Base-by-base conservation (phyloP, 495 filamentous ascomycete species). In the Staphylotrichum tortipilum region DNA sequence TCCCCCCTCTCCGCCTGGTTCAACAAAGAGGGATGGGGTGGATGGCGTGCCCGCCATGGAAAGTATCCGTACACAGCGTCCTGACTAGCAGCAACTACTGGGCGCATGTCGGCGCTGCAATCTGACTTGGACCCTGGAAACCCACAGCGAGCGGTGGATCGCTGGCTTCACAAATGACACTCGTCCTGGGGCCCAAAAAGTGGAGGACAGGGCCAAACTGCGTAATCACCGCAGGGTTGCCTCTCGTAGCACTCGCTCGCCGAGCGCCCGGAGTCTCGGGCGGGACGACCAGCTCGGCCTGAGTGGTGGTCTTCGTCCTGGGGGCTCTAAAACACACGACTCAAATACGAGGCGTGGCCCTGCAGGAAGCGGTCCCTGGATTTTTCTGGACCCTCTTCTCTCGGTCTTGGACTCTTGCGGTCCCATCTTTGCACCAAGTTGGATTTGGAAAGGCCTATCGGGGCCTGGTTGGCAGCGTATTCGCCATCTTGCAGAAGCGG, bases 271-370 rank as follows among this genome's bases (percentile, higher is more conserved):
- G 49, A 52, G 49, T 31, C 34, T 52, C 49, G 41, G 49, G 34
- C 41, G 33, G 31, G 23, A 45, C n/a, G 39, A 24, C 24, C 41
- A 45, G 34, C 49, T 39, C 22, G 41, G 41, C 42, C 14, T 26
- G 23, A 3, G 12, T n/a, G n/a, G n/a, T 28, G 26, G 26, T 28
- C 26, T 28, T 10, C n/a, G n/a, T n/a, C n/a, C n/a, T n/a, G n/a
- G n/a, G n/a, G n/a, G n/a, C n/a, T n/a, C n/a, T n/a, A n/a, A n/a
- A 28, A 28, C 6, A 10, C 26, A 28, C 6, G 6, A 45, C 17
- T 44, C 49, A 52, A 52, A 52, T 52, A 52, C 41, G 49, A 38
- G 41, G n/a, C 14, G 42, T 14, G n/a, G n/a, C n/a, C 49, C 24
- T 29, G 42, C 12, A 10, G 17, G 4, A n/a, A n/a, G n/a, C n/a